Evolutionary conservation across 352 stramenopile species (phyloP).

Genomic region (Globisporangium takayamanum): DNA sequence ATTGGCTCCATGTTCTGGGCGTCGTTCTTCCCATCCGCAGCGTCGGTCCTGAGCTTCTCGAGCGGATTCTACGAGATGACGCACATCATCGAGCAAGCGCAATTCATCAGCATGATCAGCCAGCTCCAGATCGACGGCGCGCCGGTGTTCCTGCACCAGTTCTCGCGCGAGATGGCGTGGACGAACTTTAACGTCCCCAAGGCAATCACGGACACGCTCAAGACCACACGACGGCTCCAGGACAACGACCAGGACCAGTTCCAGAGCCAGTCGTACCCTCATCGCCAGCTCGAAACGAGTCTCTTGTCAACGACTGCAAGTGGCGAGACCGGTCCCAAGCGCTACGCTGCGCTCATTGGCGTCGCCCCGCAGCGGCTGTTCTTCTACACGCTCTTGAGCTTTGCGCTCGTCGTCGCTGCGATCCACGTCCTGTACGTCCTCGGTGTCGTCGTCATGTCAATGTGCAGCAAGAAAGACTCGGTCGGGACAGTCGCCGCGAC

Average conservation of each 20-base stretch:
- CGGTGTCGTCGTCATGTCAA: constrained; percentile 37
- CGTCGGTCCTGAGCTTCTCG: constrained; percentile 55
- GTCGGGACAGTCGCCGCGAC: constrained; percentile 45
- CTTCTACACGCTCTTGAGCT: constrained; percentile 73
- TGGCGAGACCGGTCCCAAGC: constrained; percentile 51
- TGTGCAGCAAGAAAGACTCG: constrained; percentile 50
- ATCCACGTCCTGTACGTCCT: constrained; percentile 66
- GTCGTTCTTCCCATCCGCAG: constrained; percentile 52
- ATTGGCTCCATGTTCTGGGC: constrained; percentile 73
- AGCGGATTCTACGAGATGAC: constrained; percentile 82
- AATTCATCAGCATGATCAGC: constrained; percentile 82
- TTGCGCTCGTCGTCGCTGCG: constrained; percentile 44
- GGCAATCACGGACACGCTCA: constrained; percentile 20
- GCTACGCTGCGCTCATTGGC: constrained; percentile 64
- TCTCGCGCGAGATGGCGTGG: constrained; percentile 79
- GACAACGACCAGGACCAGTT: background rate
- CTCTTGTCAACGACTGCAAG: constrained; percentile 14
- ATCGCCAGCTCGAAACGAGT: constrained; percentile 22
- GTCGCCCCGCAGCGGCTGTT: constrained; percentile 63
- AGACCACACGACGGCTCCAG: constrained; percentile 14
- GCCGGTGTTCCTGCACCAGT: constrained; percentile 71
- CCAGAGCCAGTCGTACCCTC: no score
- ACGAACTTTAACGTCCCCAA: constrained; percentile 85
- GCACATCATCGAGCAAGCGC: constrained; percentile 79
- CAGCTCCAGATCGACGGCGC: constrained; percentile 69